A percentile compares a stretch with the other conserved stretches of the same genome.
These are phyloP conservation scores for Leccinum barrowsii DNA, from an alignment of 768 basidiomycete species.

Conservation along the genomic window DNA sequence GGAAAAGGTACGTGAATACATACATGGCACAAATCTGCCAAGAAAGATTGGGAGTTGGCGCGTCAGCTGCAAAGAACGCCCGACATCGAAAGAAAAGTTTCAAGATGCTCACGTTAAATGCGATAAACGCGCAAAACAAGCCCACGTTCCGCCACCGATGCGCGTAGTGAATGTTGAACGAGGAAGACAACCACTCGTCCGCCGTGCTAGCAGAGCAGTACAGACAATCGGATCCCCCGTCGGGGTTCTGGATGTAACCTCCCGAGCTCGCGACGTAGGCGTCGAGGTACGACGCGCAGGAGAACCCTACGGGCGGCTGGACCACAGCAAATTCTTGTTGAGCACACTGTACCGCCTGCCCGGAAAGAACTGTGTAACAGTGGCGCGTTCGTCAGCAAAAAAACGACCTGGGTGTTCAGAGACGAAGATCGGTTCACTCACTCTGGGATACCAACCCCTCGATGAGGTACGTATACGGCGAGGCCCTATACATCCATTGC, in stretches of 20 bases:
- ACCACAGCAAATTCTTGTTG: slow-evolving; percentile 59
- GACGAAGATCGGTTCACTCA: slow-evolving; percentile 28
- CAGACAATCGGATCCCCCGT: slow-evolving; percentile 37
- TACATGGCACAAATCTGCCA: slow-evolving; percentile 44
- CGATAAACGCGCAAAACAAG: slow-evolving; percentile 40
- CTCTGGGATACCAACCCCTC: slow-evolving; percentile 46
- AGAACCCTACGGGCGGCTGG: slow-evolving; percentile 40
- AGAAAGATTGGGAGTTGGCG: neutral
- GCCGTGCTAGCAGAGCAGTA: slow-evolving; percentile 59
- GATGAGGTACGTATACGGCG: slow-evolving; percentile 56
- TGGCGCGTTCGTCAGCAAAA: neutral
- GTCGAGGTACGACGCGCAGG: slow-evolving; percentile 45
- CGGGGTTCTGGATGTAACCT: slow-evolving; percentile 46
- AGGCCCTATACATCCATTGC: slow-evolving; percentile 64
- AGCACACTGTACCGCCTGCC: slow-evolving; percentile 50
- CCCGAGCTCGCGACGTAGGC: slow-evolving; percentile 40
- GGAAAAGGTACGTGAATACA: slow-evolving; percentile 54
- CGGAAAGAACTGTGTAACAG: slow-evolving; percentile 42
- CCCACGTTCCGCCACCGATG: slow-evolving; percentile 48
- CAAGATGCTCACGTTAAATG: slow-evolving; percentile 41
- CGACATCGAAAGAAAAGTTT: neutral
- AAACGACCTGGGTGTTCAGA: neutral
- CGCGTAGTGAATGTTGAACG: slow-evolving; percentile 60
- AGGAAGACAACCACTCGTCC: slow-evolving; percentile 42
- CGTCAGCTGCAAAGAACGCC: neutral